Conservation (phyloP, 1,284 basidiomycete species). For the Fomitopsis schrenkii region DNA sequence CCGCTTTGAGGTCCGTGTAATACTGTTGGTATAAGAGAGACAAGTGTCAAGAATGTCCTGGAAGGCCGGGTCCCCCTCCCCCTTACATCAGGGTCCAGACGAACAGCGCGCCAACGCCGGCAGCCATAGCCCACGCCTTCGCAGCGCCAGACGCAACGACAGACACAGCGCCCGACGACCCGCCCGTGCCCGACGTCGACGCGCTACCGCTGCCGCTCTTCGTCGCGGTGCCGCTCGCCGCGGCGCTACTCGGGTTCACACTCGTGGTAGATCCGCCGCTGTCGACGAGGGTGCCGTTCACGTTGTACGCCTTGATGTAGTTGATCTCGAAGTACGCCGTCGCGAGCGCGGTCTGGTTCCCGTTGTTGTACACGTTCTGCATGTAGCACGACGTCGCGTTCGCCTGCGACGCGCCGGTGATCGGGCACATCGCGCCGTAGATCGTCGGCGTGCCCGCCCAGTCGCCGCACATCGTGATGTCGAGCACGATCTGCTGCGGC, state of each 20-base stretch:
- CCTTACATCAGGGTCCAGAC: background rate
- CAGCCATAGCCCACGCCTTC: background rate
- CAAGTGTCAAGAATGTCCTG: no score
- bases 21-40: no score
- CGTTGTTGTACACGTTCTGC: slow-evolving; percentile 47
- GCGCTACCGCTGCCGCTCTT: slow-evolving; percentile 2
- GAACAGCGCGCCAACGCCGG: background rate
- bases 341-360: slow-evolving; percentile 43
- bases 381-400: slow-evolving; percentile 31
- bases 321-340: slow-evolving; percentile 50
- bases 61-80: no score
- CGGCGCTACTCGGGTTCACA: slow-evolving; percentile 7
- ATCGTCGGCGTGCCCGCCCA: slow-evolving; percentile 45
- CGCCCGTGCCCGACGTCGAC: slow-evolving; percentile 3
- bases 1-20: no score
- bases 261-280: slow-evolving; percentile 11
- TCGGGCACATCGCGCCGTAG: slow-evolving; percentile 38
- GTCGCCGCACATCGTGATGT: slow-evolving; percentile 55
- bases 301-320: slow-evolving; percentile 42
- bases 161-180: background rate
- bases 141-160: no score
- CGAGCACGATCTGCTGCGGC: slow-evolving; percentile 48
- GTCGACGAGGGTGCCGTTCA: slow-evolving; percentile 17
- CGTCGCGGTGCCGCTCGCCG: slow-evolving; percentile 10
- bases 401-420: slow-evolving; percentile 23